Evolutionary conservation across 495 filamentous ascomycete genomes (phyloP).

Genomic region (Aspergillus ostianus): DNA sequence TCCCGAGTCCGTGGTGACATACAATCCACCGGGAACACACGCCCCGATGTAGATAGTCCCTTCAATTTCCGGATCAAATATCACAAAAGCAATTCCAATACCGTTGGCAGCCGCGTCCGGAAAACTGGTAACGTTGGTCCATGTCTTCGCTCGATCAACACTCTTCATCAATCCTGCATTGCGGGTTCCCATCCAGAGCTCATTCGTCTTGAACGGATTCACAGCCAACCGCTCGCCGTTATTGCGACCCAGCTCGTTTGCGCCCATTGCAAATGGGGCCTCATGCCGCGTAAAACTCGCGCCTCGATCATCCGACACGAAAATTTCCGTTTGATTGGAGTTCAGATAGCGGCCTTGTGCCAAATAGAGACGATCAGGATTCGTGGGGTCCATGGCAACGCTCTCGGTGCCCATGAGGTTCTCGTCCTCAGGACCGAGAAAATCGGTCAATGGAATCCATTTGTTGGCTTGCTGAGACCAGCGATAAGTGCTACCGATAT

Average conservation of each 20-base stretch:
- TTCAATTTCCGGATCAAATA: slow-evolving; percentile 21
- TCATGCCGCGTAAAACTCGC: slow-evolving; percentile 11
- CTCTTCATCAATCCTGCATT: slow-evolving; percentile 56
- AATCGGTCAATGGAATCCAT: slow-evolving; percentile 58
- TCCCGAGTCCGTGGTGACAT: slow-evolving; percentile 14
- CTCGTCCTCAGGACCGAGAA: slow-evolving; percentile 24
- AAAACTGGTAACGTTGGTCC: slow-evolving; percentile 57
- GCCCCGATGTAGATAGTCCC: slow-evolving; percentile 19
- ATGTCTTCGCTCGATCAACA: slow-evolving; percentile 54
- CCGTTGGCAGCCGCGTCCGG: slow-evolving; percentile 35
- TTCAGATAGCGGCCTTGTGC: slow-evolving; percentile 42
- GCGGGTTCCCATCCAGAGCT: slow-evolving; percentile 18
- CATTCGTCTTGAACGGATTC: slow-evolving; percentile 41
- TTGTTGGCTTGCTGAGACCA: slow-evolving; percentile 51
- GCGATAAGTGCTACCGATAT: slow-evolving; percentile 62
- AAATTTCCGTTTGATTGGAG: slow-evolving; percentile 15
- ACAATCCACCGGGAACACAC: slow-evolving; percentile 15
- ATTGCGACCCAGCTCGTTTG: slow-evolving; percentile 65
- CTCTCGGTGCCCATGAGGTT: slow-evolving; percentile 49
- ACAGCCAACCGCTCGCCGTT: slow-evolving; percentile 62
- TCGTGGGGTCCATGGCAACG: slow-evolving; percentile 54
- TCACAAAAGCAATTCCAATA: slow-evolving; percentile 19
- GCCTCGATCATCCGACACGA: slow-evolving; percentile 17
- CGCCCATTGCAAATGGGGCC: slow-evolving; percentile 57
- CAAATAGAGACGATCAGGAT: slow-evolving; percentile 54